Evolutionary conservation across 768 basidiomycete species (phyloP), one percentile per base, ranked within the genome.

Genomic region (Rossbeevera mucosa): DNA sequence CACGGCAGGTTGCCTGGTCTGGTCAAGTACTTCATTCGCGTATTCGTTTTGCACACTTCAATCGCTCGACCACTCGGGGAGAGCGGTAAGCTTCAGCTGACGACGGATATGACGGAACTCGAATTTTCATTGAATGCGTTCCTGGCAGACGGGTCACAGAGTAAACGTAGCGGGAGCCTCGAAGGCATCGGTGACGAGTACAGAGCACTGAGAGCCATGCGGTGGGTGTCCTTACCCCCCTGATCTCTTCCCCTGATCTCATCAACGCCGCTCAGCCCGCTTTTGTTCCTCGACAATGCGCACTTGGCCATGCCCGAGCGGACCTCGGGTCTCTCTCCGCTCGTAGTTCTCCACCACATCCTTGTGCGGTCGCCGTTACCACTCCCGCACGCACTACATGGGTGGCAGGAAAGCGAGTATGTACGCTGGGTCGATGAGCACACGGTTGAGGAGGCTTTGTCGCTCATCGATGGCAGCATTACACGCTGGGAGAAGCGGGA

Each of bases 381-480:
- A 5, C 76, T 98, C 33, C 95, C 96, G 9, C 92, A 99, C 66
- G 78, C 80, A 45, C 68, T 93, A 50, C 93, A 97, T 63, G 87
- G 88, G 0, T 98, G 96, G 95, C 87, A 90, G 52, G 93, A 97
- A 64, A 80, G 87, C 4, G 96, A 98, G 73, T 99, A 99, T 68
- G 90, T 96, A 45, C 82, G 91, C 41, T 99, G 94, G 94, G 78
- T 98, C 12, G 88, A 91, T 53, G 94, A 96, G 65, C 96, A 97
- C 63, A 75, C 82, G 2, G 82, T 86, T 54, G 79, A 77, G 53
- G 95, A 97, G 65, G 80, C 87, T 7, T 81, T 83, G 80, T 81
- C 80, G 13, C 76, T 98, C 42, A 72, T 99, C 11, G 89, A 94
- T 48, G 79, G 86, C 14, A 87, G 88, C 0, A 71, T 97, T 16